Evolutionary conservation across 179 eudicot species (phyloP).

Genomic region (Pouteria campechiana): DNA sequence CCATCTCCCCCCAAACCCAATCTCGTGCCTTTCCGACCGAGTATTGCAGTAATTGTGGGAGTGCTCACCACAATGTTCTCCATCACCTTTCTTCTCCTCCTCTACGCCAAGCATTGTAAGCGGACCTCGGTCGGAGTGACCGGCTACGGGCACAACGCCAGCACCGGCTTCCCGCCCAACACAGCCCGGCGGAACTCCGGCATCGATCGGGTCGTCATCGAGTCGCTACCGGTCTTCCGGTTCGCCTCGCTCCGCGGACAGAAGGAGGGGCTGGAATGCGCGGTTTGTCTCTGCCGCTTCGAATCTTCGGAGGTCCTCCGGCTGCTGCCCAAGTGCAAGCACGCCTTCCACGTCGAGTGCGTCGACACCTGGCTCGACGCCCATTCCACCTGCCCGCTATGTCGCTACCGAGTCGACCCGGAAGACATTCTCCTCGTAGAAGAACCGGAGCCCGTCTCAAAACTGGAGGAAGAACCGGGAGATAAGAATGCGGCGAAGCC

Average conservation of each 20-base stretch:
- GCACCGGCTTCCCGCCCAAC: neutral
- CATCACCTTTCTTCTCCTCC: constrained; percentile 52
- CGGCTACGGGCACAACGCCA: neutral
- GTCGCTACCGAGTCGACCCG: constrained; percentile 74
- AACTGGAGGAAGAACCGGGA: constrained; percentile 5
- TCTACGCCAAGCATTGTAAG: constrained; percentile 70
- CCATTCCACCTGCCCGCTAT: constrained; percentile 78
- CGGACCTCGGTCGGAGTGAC: too few species aligned
- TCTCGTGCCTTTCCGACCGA: constrained; percentile 56
- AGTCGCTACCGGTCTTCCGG: constrained; percentile 55
- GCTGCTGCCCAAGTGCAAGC: constrained; percentile 66
- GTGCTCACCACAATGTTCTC: constrained; percentile 52
- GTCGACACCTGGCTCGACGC: constrained; percentile 85
- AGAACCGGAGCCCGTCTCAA: neutral
- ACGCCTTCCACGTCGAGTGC: constrained; percentile 84
- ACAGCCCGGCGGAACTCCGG: constrained; percentile 43
- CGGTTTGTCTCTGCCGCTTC: constrained; percentile 61
- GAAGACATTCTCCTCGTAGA: constrained; percentile 55
- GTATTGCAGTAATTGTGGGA: constrained; percentile 42
- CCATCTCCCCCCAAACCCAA: too few species aligned
- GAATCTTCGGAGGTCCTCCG: constrained; percentile 54
- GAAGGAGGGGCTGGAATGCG: constrained; percentile 72
- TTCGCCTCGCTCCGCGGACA: constrained; percentile 49
- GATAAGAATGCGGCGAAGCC: neutral
- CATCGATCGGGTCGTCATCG: constrained; percentile 45